Percentiles rank a stretch among this genome's conserved stretches.
Conservation (phyloP, 805 yeast genomes). For the Grigorovia transvaalensis region DNA sequence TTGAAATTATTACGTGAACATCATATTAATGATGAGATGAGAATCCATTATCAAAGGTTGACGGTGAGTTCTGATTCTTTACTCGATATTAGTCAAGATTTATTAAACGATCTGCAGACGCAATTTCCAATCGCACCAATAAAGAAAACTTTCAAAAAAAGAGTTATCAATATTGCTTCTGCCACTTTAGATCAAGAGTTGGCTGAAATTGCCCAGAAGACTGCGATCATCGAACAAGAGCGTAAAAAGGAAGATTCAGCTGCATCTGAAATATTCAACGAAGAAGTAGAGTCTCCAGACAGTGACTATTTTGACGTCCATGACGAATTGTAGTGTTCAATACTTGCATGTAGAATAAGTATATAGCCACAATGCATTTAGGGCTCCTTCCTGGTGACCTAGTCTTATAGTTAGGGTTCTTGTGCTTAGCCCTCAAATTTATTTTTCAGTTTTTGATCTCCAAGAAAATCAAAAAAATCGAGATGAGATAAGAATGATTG, state of each 20-base stretch:
- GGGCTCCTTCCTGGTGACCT: not conserved
- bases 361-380: not conserved
- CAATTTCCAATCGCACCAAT: slow-evolving; percentile 27
- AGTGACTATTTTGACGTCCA: not conserved
- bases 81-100: slow-evolving; percentile 80
- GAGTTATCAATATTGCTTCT: not conserved
- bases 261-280: not conserved
- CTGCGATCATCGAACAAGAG: not conserved
- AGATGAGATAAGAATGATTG: not conserved
- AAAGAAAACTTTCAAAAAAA: not conserved
- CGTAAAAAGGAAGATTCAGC: not conserved
- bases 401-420: too few species aligned
- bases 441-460: too few species aligned
- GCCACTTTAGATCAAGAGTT: not conserved
- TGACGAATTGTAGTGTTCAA: slow-evolving; percentile 3
- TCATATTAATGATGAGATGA: slow-evolving; percentile 67
- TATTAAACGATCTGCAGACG: slow-evolving; percentile 78
- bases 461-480: not conserved
- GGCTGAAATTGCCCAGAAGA: not conserved
- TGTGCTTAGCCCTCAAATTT: not conserved
- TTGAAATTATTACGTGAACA: slow-evolving; percentile 51
- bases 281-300: not conserved
- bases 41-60: slow-evolving; percentile 76
- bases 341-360: not conserved
- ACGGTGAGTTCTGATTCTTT: slow-evolving; percentile 73